These are phyloP conservation scores for Cladosporium oxysporum DNA, from an alignment of 2,329 filamentous ascomycete species.

Conservation along the genomic window DNA sequence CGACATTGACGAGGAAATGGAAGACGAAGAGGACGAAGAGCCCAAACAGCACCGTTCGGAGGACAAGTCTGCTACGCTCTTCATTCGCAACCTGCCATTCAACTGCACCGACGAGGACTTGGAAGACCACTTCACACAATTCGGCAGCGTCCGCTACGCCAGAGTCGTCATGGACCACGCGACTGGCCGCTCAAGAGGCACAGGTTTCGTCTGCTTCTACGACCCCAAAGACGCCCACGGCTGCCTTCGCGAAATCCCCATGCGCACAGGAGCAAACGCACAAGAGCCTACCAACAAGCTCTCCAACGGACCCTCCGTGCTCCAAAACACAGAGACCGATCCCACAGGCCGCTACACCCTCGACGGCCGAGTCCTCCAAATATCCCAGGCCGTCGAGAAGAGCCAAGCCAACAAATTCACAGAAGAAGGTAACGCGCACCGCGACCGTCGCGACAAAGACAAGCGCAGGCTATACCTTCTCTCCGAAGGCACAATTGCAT, in stretches of 20 bases:
- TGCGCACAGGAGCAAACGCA: constrained; percentile 35
- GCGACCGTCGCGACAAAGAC: constrained; percentile 74
- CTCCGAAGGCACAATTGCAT: constrained; percentile 77
- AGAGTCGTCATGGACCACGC: constrained; percentile 84
- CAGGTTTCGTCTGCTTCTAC: constrained; percentile 93
- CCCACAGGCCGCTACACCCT: constrained; percentile 83
- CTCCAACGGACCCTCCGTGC: constrained; percentile 68
- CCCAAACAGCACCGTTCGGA: constrained; percentile 45
- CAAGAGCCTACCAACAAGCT: constrained; percentile 35
- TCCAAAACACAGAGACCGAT: constrained; percentile 84
- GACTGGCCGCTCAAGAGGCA: constrained; percentile 85
- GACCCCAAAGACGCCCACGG: constrained; percentile 70
- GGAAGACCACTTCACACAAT: constrained; percentile 81
- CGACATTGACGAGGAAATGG: constrained; percentile 45
- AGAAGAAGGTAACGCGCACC: constrained; percentile 63
- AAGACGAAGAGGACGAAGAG: constrained; percentile 44
- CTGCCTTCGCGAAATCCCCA: constrained; percentile 76
- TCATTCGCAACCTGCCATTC: constrained; percentile 93
- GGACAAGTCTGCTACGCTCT: constrained; percentile 76
- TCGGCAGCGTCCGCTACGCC: constrained; percentile 87
- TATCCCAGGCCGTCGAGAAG: constrained; percentile 83
- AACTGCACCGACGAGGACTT: constrained; percentile 79
- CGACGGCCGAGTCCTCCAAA: constrained; percentile 81
- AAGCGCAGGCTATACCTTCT: constrained; percentile 88
- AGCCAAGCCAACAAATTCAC: constrained; percentile 75